Conservation (phyloP, 352 stramenopile genomes). For the Globisporangium lucens region DNA sequence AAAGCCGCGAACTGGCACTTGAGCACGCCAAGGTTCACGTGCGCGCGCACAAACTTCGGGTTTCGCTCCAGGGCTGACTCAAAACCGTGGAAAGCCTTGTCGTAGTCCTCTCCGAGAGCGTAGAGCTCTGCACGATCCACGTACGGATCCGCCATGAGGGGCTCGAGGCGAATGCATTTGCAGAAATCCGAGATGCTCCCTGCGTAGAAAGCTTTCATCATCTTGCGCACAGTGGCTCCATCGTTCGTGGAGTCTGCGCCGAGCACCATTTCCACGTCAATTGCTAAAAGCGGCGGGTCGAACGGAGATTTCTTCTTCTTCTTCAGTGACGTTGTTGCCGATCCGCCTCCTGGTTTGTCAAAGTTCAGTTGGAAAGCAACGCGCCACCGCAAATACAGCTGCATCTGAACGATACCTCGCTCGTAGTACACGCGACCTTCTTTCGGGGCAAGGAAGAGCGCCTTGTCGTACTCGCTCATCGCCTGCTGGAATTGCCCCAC, state of each 20-base stretch:
- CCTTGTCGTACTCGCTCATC: slow-evolving; percentile 65
- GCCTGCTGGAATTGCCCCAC: slow-evolving; percentile 40
- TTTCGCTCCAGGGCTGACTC: slow-evolving; percentile 48
- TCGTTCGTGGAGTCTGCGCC: slow-evolving; percentile 48
- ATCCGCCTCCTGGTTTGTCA: slow-evolving; percentile 7
- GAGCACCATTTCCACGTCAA: slow-evolving; percentile 48
- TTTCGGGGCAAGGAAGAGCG: slow-evolving; percentile 53
- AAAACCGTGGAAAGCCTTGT: slow-evolving; percentile 60
- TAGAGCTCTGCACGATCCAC: slow-evolving; percentile 70
- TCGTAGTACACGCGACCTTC: slow-evolving; percentile 67
- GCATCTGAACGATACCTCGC: slow-evolving; percentile 66
- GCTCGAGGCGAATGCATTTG: slow-evolving; percentile 62
- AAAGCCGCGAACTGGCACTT: slow-evolving; percentile 73
- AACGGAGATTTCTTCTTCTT: slow-evolving; percentile 34
- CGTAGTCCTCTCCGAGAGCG: slow-evolving; percentile 57
- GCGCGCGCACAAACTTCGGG: slow-evolving; percentile 43
- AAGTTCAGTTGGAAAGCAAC: slow-evolving; percentile 52
- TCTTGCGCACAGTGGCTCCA: slow-evolving; percentile 35
- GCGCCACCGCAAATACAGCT: slow-evolving; percentile 64
- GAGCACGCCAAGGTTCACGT: slow-evolving; percentile 66
- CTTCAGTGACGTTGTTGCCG: slow-evolving; percentile 4
- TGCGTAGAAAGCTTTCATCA: slow-evolving; percentile 49
- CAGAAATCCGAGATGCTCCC: slow-evolving; percentile 57
- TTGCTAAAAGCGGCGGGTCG: slow-evolving; percentile 30
- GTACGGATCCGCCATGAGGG: slow-evolving; percentile 50